Evolutionary conservation across 2,329 filamentous ascomycete species (phyloP).

Genomic region (Eurotiales sp.): DNA sequence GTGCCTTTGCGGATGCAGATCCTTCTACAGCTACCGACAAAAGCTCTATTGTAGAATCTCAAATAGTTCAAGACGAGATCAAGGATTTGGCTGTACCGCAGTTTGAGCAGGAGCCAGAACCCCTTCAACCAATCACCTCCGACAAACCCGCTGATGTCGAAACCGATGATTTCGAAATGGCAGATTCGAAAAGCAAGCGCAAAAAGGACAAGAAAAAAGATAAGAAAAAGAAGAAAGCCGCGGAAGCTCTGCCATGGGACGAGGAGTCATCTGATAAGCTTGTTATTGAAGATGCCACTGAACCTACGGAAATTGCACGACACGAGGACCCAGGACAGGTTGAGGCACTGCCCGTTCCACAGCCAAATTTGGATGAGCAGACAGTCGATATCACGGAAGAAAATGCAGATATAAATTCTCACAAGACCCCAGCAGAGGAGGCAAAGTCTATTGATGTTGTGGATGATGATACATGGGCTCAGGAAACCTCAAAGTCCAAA

Average conservation of each 20-base stretch:
- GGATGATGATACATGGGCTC: not conserved
- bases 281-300: not conserved
- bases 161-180: not conserved
- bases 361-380: not conserved
- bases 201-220: constrained; percentile 38
- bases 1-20: not conserved
- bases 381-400: not conserved
- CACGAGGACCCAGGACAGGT: not conserved
- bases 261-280: constrained; percentile 14
- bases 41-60: not conserved
- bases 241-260: constrained; percentile 22
- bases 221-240: constrained; percentile 16
- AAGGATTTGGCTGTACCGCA: not conserved
- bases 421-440: not conserved
- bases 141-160: not conserved
- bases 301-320: not conserved
- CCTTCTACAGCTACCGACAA: not conserved
- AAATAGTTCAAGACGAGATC: not conserved
- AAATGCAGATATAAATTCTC: not conserved
- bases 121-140: not conserved
- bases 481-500: constrained; percentile 18
- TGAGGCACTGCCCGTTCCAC: not conserved
- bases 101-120: not conserved
- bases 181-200: constrained; percentile 23
- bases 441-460: not conserved